Base-by-base conservation (phyloP, 352 stramenopile genomes). In the Globisporangium spiculum region DNA sequence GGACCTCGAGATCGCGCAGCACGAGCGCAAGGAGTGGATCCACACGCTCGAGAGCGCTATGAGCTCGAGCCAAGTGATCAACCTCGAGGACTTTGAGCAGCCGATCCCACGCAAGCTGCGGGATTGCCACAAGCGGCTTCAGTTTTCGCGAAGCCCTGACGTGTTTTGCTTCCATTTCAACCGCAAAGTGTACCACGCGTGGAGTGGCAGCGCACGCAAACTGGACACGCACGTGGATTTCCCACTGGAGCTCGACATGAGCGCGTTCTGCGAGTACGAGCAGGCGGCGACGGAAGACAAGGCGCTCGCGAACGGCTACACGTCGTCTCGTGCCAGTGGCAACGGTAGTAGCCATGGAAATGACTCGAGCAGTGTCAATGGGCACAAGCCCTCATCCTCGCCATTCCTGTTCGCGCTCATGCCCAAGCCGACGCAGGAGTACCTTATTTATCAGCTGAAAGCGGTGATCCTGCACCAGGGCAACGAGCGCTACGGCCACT, bases 111-210 rank as follows among this genome's bases (percentile, higher is more conserved):
- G 74, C 59, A 80, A 68, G 36, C 74, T 84, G n/a, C 72, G 75
- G 30, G 71, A 86, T 14, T 90, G 79, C 55, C 72, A 83, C 60
- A 94, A 93, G 70, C 80, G 80, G 0, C 69, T 93, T 34, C 84
- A 90, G 69, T 92, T 97, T 26, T 92, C 85, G 10, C 87, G 88
- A 52, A 88, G 82, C 36, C 89, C 88, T 1, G 81, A 92, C 36
- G 84, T 95, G 56, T 90, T 97, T 32, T 93, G 86, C 68, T 93
- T 97, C 61, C 89, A 97, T 64, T 86, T 97, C 8, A 95, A 92
- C 70, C 86, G 88, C 60, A 94, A 95, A 62, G 77, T 96, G n/a
- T 97, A 89, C 72, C 79, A 88, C 62, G 71, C 74, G 6, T 78
- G 67, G 68, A 90, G 76, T 46, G 85, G 88, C 20, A 79, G 73